These are phyloP conservation scores for Coniochaeta sp. DNA, from an alignment of 2,329 filamentous ascomycete species.

Conservation along the genomic window DNA sequence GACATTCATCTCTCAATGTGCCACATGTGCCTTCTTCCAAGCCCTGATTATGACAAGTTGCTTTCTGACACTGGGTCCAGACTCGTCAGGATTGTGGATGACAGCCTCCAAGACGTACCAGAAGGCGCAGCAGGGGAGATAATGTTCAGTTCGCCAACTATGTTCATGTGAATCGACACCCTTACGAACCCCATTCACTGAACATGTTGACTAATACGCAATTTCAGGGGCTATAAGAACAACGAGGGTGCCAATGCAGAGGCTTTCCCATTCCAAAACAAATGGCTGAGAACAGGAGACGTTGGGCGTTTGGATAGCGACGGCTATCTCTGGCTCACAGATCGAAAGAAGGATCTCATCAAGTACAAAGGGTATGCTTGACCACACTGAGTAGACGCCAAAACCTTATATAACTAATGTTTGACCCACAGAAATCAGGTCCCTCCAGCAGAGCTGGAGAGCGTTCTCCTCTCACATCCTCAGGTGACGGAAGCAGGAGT, in stretches of 20 bases:
- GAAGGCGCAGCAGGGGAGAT: slow-evolving; percentile 19
- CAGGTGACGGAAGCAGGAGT: slow-evolving; percentile 21
- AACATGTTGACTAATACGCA: background rate
- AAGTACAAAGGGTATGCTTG: slow-evolving; percentile 19
- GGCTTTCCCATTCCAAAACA: slow-evolving; percentile 13
- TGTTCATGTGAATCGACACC: slow-evolving; percentile 5
- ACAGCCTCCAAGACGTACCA: slow-evolving; percentile 17
- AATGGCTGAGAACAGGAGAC: slow-evolving; percentile 22
- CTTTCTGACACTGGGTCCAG: slow-evolving; percentile 8
- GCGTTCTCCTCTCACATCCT: slow-evolving; percentile 17
- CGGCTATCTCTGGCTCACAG: slow-evolving; percentile 22
- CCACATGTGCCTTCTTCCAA: background rate
- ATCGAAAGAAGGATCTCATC: slow-evolving; percentile 23
- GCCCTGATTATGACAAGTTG: background rate
- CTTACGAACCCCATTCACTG: too few species aligned
- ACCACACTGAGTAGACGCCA: background rate
- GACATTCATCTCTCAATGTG: background rate
- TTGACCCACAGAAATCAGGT: slow-evolving; percentile 12
- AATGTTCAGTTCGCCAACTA: slow-evolving; percentile 16
- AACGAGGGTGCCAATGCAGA: slow-evolving; percentile 17
- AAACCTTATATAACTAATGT: background rate
- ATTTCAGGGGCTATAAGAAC: slow-evolving; percentile 18
- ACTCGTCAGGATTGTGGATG: slow-evolving; percentile 19
- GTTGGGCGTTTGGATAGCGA: slow-evolving; percentile 18
- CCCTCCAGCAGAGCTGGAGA: slow-evolving; percentile 23